A percentile compares a stretch with the other conserved stretches of the same genome.
phyloP scores from a whole-genome alignment of 2,329 filamentous ascomycete genomes.

The Fusarium denticulatum region DNA sequence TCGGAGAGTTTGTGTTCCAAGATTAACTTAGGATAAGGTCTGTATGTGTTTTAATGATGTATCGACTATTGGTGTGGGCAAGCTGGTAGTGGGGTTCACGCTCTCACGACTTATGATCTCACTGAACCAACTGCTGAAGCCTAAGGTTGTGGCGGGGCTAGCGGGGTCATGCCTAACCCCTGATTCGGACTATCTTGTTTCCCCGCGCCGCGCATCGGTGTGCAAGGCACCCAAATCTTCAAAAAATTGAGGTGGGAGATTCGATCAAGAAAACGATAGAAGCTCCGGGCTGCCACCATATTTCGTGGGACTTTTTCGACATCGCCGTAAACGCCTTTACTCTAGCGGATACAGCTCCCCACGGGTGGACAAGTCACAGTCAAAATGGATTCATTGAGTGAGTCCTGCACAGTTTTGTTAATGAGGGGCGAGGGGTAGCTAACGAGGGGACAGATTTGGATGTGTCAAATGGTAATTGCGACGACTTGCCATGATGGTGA shows the following conservation, averaged over 20 bases:
- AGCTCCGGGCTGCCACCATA: conserved; percentile 45
- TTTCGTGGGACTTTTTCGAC: conserved; percentile 38
- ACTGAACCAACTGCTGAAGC: conserved; percentile 18
- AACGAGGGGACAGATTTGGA: conserved; percentile 73
- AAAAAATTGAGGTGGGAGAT: conserved; percentile 47
- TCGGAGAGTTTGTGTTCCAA: background rate
- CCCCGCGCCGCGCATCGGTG: conserved; percentile 47
- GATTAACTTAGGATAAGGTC: background rate
- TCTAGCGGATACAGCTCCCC: conserved; percentile 43
- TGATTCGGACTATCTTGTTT: conserved; percentile 47
- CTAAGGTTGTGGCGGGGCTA: conserved; percentile 6
- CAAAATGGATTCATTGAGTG: conserved; percentile 53
- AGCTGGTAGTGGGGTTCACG: conserved; percentile 38
- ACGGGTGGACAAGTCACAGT: conserved; percentile 40
- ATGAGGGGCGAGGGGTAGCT: conserved; percentile 47
- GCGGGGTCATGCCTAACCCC: conserved; percentile 3
- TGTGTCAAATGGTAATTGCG: conserved; percentile 77
- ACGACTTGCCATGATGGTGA: conserved; percentile 14
- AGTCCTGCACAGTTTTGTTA: conserved; percentile 43
- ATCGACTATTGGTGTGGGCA: conserved; percentile 35
- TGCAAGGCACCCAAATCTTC: conserved; percentile 45
- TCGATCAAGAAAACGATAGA: conserved; percentile 43
- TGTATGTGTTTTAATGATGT: conserved; percentile 21
- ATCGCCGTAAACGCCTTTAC: conserved; percentile 37
- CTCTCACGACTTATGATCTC: conserved; percentile 36